These are phyloP conservation scores for Boletellus dicymbophilus DNA, from an alignment of 1,284 basidiomycete genomes.

Conservation along the genomic window DNA sequence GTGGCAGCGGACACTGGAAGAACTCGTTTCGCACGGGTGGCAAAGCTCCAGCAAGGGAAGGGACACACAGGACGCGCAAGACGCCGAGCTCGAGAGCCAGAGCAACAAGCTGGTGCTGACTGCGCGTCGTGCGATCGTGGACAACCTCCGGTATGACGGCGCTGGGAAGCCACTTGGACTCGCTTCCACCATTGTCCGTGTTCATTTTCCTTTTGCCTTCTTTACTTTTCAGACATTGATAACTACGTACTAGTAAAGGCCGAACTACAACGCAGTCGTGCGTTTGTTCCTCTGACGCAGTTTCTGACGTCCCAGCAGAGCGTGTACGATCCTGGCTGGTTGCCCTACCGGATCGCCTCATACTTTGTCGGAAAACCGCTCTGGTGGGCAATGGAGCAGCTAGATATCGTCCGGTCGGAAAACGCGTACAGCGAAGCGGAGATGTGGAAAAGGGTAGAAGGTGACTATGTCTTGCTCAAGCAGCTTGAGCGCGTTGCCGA, in stretches of 20 bases:
- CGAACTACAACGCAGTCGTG: constrained; percentile 52
- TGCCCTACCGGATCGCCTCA: constrained; percentile 69
- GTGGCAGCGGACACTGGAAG: constrained; percentile 79
- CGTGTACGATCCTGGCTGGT: constrained; percentile 68
- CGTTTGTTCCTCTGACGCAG: constrained; percentile 51
- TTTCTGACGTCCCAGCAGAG: constrained; percentile 65
- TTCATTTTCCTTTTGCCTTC: background rate
- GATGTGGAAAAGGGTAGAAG: constrained; percentile 65
- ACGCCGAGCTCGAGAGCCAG: constrained; percentile 13
- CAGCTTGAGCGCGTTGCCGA: constrained; percentile 71
- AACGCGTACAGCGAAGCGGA: constrained; percentile 57
- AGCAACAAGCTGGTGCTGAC: constrained; percentile 64
- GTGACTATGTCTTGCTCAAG: constrained; percentile 75
- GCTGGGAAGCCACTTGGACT: constrained; percentile 83
- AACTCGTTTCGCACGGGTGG: constrained; percentile 59
- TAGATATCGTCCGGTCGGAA: constrained; percentile 69
- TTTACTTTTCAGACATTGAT: constrained; percentile 19
- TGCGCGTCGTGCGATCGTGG: constrained; percentile 60
- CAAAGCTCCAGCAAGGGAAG: constrained; percentile 38
- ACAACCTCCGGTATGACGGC: constrained; percentile 62
- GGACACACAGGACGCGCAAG: constrained; percentile 7
- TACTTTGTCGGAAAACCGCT: constrained; percentile 77
- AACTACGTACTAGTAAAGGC: constrained; percentile 52
- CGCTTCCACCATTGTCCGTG: constrained; percentile 73
- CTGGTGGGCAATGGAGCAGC: constrained; percentile 84